Evolutionary conservation across 306 rosid species (phyloP).

Genomic region (Quercus parvula): DNA sequence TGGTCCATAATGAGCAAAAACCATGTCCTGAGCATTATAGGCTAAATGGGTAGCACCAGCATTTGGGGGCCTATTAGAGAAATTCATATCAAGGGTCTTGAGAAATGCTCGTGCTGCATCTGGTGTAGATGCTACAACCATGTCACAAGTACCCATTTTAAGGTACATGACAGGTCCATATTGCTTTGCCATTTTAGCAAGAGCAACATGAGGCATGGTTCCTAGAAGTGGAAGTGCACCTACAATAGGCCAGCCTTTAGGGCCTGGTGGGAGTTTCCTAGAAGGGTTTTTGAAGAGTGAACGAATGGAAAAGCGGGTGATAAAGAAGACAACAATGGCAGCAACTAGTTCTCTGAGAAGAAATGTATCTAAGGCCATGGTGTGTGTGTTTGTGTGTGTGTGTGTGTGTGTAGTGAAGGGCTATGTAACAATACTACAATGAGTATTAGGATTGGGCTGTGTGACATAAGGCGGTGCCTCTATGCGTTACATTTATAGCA

Average conservation of each 20-base stretch:
- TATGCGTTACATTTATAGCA: too few species aligned
- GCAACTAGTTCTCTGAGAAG: constrained; percentile 11
- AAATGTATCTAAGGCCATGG: constrained; percentile 3
- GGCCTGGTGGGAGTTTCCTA: constrained; percentile 41
- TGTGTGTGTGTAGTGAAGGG: too few species aligned
- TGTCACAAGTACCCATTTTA: constrained; percentile 46
- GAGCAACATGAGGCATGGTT: constrained; percentile 43
- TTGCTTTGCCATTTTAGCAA: constrained; percentile 32
- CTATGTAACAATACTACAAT: too few species aligned
- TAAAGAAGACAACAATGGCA: constrained; percentile 31
- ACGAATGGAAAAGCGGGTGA: constrained; percentile 26
- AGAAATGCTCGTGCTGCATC: constrained; percentile 35
- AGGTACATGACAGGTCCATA: constrained; percentile 47
- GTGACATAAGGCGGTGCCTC: too few species aligned
- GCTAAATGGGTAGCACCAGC: constrained; percentile 42
- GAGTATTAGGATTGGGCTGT: too few species aligned
- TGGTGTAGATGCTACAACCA: constrained; percentile 35
- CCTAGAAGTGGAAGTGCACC: constrained; percentile 47
- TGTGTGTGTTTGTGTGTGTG: neutral
- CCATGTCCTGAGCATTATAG: constrained; percentile 40
- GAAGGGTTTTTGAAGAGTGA: neutral
- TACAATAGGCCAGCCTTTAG: constrained; percentile 51
- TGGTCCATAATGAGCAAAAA: constrained; percentile 38
- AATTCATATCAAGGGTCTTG: constrained; percentile 31
- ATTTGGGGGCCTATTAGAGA: constrained; percentile 37